Evolutionary conservation across 202 grass and related monocot species (phyloP), one percentile per base, ranked within the genome.

Genomic region (Panicum hallii): DNA sequence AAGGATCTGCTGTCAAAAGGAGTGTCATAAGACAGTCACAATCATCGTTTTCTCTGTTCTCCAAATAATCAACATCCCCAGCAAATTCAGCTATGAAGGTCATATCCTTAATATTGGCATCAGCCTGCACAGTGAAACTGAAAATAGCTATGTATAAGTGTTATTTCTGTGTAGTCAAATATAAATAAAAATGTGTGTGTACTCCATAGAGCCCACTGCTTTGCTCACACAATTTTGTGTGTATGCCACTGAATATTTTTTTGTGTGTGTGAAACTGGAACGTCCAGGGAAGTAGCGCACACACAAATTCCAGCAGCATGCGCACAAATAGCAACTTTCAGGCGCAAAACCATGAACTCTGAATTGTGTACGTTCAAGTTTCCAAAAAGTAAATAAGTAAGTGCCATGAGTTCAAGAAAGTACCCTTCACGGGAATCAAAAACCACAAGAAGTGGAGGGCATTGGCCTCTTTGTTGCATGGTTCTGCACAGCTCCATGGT

Each of bases 21-120:
- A 95, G 92, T 7, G 89, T 95, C 92, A 93, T 98, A 44, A 93
- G 80, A 63, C 92, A 93, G 84, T 98, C 87, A 2, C 77, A 93
- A 26, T 93, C 89, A 86, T 92, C 87, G 74, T 90, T 79, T 54
- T 34, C 80, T 50, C 89, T 84, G 10, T 93, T 90, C 78, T 87
- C 75, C 23, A 91, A 84, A 70, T 85, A 98, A 84, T 98, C 95
- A 55, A 97, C 92, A 70, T 98, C 92, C 3, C 92, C 91, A 69
- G 77, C 77, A 70, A 91, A 93, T 80, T 98, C 87, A 54, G 89
- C 26, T 4, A 95, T 85, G 60, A 93, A 75, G 28, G 92, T 93
- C 88, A 98, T 78, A 80, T 98, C 91, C 64, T 90, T 95, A 80
- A 93, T 83, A 70, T 85, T 42, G n/a, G 84, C 90, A 84, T 97